A percentile compares a stretch with the other conserved stretches of the same genome.
These are phyloP conservation scores for Neocatenulostroma microsporum DNA, from an alignment of 2,329 filamentous ascomycete species.

Conservation along the genomic window DNA sequence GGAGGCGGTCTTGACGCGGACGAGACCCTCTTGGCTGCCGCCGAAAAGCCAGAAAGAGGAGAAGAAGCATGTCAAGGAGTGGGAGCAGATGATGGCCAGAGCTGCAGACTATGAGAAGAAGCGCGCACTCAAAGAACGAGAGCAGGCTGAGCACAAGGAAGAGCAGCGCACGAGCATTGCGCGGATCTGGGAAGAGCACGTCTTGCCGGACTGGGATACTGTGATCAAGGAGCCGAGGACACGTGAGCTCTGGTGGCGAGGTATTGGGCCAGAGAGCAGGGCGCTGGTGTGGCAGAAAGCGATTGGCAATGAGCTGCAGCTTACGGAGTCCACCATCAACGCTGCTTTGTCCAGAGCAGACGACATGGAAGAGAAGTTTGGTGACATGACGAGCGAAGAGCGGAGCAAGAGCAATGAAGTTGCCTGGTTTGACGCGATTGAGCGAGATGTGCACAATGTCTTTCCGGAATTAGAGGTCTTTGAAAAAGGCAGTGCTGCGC, in stretches of 20 bases:
- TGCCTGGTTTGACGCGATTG: conserved; percentile 57
- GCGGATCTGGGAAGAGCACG: conserved; percentile 66
- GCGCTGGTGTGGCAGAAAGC: conserved; percentile 63
- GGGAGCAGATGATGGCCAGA: conserved; percentile 70
- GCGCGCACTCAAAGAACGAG: conserved; percentile 42
- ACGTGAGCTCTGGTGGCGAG: conserved; percentile 75
- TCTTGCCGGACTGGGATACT: conserved; percentile 67
- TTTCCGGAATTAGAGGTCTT: conserved; percentile 70
- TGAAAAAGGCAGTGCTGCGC: conserved; percentile 54
- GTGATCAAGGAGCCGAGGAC: conserved; percentile 62
- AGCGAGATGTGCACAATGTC: conserved; percentile 56
- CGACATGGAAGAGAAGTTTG: conserved; percentile 52
- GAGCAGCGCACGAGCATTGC: conserved; percentile 44
- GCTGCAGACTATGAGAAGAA: conserved; percentile 52
- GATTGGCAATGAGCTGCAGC: conserved; percentile 64
- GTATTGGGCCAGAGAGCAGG: conserved; percentile 62
- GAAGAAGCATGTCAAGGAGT: conserved; percentile 75
- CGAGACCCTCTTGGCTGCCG: conserved; percentile 71
- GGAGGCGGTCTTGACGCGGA: conserved; percentile 72
- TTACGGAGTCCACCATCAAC: conserved; percentile 59
- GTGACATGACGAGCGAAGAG: conserved; percentile 37
- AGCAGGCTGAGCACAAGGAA: conserved; percentile 45
- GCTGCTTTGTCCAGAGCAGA: conserved; percentile 62
- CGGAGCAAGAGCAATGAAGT: conserved; percentile 45
- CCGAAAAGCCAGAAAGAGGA: conserved; percentile 88